Base-by-base conservation (phyloP, 345 rosid genomes). In the Linum lewisii region DNA sequence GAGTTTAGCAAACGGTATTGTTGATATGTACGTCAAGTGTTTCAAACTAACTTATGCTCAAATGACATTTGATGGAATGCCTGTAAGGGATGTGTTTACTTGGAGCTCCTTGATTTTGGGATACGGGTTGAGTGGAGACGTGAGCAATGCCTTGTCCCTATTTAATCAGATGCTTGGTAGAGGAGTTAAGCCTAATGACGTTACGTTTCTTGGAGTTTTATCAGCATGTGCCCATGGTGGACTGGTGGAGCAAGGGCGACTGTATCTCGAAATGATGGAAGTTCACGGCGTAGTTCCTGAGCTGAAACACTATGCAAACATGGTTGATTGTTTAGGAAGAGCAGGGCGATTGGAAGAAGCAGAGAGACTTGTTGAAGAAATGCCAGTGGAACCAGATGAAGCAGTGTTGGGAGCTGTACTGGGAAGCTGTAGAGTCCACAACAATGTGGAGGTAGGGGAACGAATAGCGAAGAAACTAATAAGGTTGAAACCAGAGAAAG, bases 31-130 rank as follows among this genome's bases (percentile, higher is more conserved):
- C 26, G 74, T 82, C 0, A 85, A 85, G 59, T 82, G 84, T 61
- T 63, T 79, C 13, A 59, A 25, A 1, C 44, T 82, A 23, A 56
- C 0, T 23, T 66, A 68, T 57, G 91, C 78, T 2, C 76, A 56
- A 1, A 70, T 36, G 24, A 44, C 78, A 19, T 85, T 82, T 14
- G 66, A 64, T 36, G 45, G 32, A n/a, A 80, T 85, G 86, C 53
- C 54, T 1, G 72, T 49, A 10, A 70, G 63, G 59, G 91, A 85
- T 50, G 82, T 85, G 53, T 72, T 85, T 64, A 69, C 86, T 60
- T 85, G 88, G 88, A 85, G 84, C 75, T 78, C 88, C 18, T 69
- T 85, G 63, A 79, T 82, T 57, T 62, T 77, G 60, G 88, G 86
- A 2, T 77, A 82, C 36, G 91, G 91, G 16, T 56, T 82, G 63